Evolutionary conservation across 1,139 yeast genomes (phyloP), one percentile per base, ranked within the genome.

Genomic region (Magnusiomyces fungicola): DNA sequence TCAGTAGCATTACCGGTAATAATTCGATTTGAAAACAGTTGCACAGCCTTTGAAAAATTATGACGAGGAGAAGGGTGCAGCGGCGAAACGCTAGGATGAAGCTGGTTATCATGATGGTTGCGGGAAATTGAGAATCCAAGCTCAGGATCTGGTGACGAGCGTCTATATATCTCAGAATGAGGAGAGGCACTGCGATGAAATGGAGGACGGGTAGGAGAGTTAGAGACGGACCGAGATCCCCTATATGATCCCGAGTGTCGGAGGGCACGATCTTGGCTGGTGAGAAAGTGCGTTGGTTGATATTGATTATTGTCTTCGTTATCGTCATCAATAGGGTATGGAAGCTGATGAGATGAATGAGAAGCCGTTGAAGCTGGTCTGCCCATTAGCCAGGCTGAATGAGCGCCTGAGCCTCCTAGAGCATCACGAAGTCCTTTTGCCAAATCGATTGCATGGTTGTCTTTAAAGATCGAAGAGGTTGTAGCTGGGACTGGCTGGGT

Each of bases 1-100:
- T 2, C 29, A n/a, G 32, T 14, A 7, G 23, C 24, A 22, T 42
- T 38, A 42, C 45, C 45, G 22, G 45, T 42, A 19, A 32, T 10
- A 6, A 42, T 32, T 32, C 45, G 45, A 32, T 42, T 30, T 7
- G 45, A 42, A 32, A 42, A 42, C 19, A 32, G 22, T 30, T 42
- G 24, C 2, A 42, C 37, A n/a, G 45, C 45, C 14, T 22, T 19
- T n/a, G 45, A 42, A 32, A 42, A 2, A 12, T 39, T 3, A 3
- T 9, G 32, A 18, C 38, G 21, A 5, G 38, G 38, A 34, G 38
- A 34, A 18, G 38, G 23, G 9, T 23, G 22, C 5, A 6, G 7
- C 3, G 19, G 16, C 7, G 16, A 23, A 5, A 6, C 6, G 6
- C 38, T n/a, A 18, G 38, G 38, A 18, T 21, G 19, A 18, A 14